These are phyloP conservation scores for Seminavis robusta DNA, from an alignment of 108 stramenopile species.

Conservation along the genomic window DNA sequence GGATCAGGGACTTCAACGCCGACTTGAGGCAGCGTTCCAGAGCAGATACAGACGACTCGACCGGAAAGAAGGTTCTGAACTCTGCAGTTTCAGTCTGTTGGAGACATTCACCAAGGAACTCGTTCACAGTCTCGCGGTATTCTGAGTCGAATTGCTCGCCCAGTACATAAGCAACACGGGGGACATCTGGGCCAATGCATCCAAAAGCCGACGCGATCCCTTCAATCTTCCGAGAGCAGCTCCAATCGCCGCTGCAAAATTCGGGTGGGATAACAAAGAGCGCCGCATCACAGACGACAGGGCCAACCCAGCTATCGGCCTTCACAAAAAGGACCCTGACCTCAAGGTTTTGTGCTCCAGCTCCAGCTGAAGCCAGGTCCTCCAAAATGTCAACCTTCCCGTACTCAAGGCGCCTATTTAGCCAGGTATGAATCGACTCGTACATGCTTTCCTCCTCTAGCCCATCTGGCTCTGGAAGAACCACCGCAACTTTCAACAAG, in stretches of 20 bases:
- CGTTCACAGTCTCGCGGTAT: conserved; percentile 1
- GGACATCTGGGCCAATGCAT: neutral
- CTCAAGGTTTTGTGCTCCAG: neutral
- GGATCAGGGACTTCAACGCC: neutral
- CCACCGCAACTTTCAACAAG: conserved; percentile 24
- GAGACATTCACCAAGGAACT: conserved; percentile 3
- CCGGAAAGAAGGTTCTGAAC: neutral
- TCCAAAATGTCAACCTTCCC: neutral
- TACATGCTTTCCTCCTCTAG: conserved; percentile 4
- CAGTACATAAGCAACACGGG: conserved; percentile 15
- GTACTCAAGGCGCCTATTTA: conserved; percentile 15
- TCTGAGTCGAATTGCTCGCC: conserved; percentile 2
- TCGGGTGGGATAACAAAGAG: conserved; percentile 24
- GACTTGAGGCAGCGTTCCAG: neutral
- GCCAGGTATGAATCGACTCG: conserved; percentile 18
- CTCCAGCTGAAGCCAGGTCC: neutral
- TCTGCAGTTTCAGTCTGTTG: neutral
- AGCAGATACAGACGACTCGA: neutral
- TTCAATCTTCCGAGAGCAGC: neutral
- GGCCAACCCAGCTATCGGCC: neutral
- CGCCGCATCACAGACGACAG: conserved; percentile 22
- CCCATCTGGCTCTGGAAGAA: conserved; percentile 9
- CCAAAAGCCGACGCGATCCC: neutral
- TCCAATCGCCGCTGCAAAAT: conserved; percentile 1
- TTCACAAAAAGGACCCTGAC: conserved; percentile 11